These are phyloP conservation scores for Xylaria nigripes DNA, from an alignment of 495 filamentous ascomycete species.

Conservation along the genomic window DNA sequence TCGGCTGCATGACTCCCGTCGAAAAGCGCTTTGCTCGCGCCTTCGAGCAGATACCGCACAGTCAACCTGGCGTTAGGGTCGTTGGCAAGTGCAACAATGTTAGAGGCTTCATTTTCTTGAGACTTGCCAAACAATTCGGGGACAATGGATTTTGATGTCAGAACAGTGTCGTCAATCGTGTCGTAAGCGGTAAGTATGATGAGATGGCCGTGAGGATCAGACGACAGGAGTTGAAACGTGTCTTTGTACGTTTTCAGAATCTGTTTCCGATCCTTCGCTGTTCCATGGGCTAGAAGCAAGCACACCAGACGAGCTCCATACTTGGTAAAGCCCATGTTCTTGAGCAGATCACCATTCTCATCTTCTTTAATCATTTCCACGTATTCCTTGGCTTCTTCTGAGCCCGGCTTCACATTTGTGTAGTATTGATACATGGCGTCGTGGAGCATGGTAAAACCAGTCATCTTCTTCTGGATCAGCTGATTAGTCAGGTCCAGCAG, in stretches of 20 bases:
- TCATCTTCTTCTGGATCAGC: conserved; percentile 89
- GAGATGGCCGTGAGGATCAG: conserved; percentile 68
- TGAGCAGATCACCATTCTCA: conserved; percentile 76
- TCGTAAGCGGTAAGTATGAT: conserved; percentile 79
- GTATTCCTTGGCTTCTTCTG: conserved; percentile 75
- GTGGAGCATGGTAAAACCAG: conserved; percentile 92
- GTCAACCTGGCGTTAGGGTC: conserved; percentile 68
- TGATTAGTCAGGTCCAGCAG: conserved; percentile 78
- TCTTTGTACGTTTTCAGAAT: conserved; percentile 83
- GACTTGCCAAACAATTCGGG: conserved; percentile 69
- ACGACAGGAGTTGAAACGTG: conserved; percentile 69
- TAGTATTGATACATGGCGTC: conserved; percentile 98
- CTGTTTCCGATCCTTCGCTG: conserved; percentile 85
- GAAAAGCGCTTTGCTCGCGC: conserved; percentile 62
- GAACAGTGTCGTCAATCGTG: conserved; percentile 85
- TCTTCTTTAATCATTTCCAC: conserved; percentile 85
- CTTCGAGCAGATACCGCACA: conserved; percentile 75
- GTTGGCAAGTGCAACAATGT: conserved; percentile 54
- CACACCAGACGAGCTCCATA: conserved; percentile 77
- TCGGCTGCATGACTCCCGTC: conserved; percentile 49
- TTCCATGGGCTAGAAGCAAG: conserved; percentile 70
- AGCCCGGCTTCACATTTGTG: conserved; percentile 64
- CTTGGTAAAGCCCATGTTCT: conserved; percentile 92
- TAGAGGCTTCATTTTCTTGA: conserved; percentile 49
- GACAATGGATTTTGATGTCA: conserved; percentile 78